phyloP scores from a whole-genome alignment of 495 filamentous ascomycete genomes.

The Penicillium argentinense region DNA sequence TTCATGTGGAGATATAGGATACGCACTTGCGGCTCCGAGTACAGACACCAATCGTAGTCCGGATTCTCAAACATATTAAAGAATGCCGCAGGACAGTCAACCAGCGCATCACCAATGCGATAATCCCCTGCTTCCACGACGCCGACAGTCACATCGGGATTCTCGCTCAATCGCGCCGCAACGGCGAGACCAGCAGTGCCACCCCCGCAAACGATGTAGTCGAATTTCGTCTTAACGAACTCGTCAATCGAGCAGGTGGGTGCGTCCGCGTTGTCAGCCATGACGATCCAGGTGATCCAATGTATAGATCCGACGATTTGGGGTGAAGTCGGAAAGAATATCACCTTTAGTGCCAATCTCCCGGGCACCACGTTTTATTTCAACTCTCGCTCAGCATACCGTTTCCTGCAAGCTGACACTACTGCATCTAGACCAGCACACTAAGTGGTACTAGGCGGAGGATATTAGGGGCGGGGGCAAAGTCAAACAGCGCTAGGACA shows the following conservation, averaged over 20 bases:
- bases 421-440: too few relatives aligned
- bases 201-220: slow-evolving; percentile 44
- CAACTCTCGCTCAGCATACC: too few relatives aligned
- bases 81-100: slow-evolving; percentile 48
- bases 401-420: too few relatives aligned
- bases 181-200: slow-evolving; percentile 51
- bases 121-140: slow-evolving; percentile 58
- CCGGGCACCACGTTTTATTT: too few relatives aligned
- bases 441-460: too few relatives aligned
- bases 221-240: slow-evolving; percentile 18
- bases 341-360: too few relatives aligned
- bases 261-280: slow-evolving; percentile 5
- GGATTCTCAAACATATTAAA: slow-evolving; percentile 45
- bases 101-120: slow-evolving; percentile 42
- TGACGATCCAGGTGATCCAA: background rate
- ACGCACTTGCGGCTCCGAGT: slow-evolving; percentile 51
- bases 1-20: background rate
- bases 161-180: slow-evolving; percentile 48
- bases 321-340: too few relatives aligned
- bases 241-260: slow-evolving; percentile 15
- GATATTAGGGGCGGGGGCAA: too few relatives aligned
- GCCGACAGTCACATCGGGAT: slow-evolving; percentile 42
- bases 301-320: too few relatives aligned
- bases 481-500: too few relatives aligned
- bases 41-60: slow-evolving; percentile 59